phyloP scores from a whole-genome alignment of 768 basidiomycete genomes.

The Vishniacozyma victoriae region DNA sequence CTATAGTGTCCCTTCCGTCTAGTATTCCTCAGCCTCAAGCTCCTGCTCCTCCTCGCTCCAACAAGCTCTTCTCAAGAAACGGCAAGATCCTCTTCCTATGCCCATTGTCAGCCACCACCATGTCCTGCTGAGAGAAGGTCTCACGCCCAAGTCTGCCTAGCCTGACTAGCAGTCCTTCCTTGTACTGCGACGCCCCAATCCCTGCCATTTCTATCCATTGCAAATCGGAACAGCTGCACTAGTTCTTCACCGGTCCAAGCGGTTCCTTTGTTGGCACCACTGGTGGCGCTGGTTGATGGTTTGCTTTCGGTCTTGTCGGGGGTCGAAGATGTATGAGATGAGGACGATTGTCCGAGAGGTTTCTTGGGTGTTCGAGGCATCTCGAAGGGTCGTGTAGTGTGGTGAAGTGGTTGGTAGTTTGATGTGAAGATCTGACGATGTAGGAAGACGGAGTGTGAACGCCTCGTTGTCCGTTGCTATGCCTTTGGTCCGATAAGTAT shows the following conservation, averaged over 20 bases:
- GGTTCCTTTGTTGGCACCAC: background rate
- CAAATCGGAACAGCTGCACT: background rate
- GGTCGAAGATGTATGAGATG: background rate
- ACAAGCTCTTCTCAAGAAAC: background rate
- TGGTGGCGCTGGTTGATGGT: background rate
- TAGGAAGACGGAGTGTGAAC: no score
- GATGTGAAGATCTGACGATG: no score
- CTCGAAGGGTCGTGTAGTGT: background rate
- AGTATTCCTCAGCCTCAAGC: no score
- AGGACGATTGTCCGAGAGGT: background rate
- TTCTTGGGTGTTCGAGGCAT: background rate
- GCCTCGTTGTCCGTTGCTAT: no score
- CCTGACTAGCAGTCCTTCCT: background rate
- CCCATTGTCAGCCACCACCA: background rate
- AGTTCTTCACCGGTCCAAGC: background rate
- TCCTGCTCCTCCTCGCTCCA: background rate
- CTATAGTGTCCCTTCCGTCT: no score
- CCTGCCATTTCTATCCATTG: background rate
- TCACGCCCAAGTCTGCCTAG: background rate
- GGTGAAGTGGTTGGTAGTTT: no score
- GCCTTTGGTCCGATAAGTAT: no score
- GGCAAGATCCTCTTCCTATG: background rate
- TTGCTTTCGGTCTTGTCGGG: background rate
- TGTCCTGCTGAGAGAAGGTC: background rate
- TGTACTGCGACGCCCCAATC: background rate